These are phyloP conservation scores for Coemansia sp. DNA, from an alignment of 192 early-diverging fungal genomes.

Conservation along the genomic window DNA sequence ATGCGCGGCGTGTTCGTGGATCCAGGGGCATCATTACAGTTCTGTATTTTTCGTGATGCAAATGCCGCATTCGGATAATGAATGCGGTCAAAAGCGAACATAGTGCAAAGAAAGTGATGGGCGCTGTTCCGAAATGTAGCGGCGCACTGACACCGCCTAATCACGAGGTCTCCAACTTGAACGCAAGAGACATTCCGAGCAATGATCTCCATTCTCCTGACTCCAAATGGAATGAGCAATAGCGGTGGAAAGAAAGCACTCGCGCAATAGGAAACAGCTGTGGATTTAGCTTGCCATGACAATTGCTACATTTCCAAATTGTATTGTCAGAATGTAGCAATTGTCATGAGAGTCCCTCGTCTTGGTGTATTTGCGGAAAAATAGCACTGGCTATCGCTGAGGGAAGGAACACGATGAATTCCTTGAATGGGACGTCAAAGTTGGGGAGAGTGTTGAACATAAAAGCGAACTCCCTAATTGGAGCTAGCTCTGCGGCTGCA, in stretches of 20 bases:
- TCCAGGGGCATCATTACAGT: no score
- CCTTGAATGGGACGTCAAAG: background rate
- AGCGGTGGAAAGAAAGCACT: background rate
- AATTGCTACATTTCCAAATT: background rate
- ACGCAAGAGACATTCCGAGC: background rate
- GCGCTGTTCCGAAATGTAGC: no score
- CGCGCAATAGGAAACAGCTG: background rate
- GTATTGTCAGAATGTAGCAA: no score
- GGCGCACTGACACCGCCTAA: background rate
- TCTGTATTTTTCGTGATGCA: no score
- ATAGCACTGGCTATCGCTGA: background rate
- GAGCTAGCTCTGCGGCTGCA: background rate
- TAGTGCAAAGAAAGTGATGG: no score
- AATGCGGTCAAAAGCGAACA: no score
- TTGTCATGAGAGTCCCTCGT: background rate
- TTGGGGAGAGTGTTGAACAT: background rate
- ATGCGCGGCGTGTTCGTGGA: no score
- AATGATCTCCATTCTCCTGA: background rate
- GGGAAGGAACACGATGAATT: background rate
- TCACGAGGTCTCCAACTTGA: background rate
- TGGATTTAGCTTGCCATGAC: background rate
- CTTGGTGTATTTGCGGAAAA: background rate
- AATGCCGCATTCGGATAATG: no score
- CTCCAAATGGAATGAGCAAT: background rate
- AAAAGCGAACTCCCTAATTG: background rate